Evolutionary conservation across 129 eudicot genomes (phyloP), one percentile per base, ranked within the genome.

Genomic region (Cynara cardunculus): DNA sequence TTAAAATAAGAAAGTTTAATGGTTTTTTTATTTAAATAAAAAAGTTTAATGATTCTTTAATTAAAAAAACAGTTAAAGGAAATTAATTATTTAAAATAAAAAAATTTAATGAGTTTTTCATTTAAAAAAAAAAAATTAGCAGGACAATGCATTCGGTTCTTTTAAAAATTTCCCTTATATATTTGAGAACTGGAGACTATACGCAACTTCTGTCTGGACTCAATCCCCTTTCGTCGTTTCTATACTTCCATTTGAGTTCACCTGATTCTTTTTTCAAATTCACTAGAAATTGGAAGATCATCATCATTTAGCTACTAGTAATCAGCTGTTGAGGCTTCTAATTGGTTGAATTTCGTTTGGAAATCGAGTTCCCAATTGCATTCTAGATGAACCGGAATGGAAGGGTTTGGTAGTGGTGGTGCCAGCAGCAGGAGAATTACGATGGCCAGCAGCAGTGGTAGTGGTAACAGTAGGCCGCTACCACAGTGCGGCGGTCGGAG

Each of bases 401-500:
- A 56, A 71, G 28, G 62, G n/a, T 32, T 71, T 25, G 30, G 14
- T 56, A 70, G 67, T 46, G 75, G 75, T 32, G 37, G 49, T 46
- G 46, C 69, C 8, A 32, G 34, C 21, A 32, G 70, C 70, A 70
- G 81, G 65, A 70, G 81, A 66, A 24, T 30, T 31, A 8, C 26
- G 72, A 71, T 71, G 83, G 61, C 27, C 25, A 66, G 71, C 19
- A 68, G 85, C 75, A 18, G 69, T 59, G 80, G 66, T 44, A 65
- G 84, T 81, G 74, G 84, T 5, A 46, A 28, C 34, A 49, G 70
- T 28, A 59, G 85, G 39, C 75, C 73, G 35, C 95, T 93, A 4
- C 86, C 94, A 30, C 96, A 95, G 66, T 91, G 96, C 76, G 79
- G 80, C 25, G 91, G 90, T 4, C 88, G 97, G 67, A 86, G 98